Conservation (phyloP, 495 filamentous ascomycete species). For the Penicillium canariense region DNA sequence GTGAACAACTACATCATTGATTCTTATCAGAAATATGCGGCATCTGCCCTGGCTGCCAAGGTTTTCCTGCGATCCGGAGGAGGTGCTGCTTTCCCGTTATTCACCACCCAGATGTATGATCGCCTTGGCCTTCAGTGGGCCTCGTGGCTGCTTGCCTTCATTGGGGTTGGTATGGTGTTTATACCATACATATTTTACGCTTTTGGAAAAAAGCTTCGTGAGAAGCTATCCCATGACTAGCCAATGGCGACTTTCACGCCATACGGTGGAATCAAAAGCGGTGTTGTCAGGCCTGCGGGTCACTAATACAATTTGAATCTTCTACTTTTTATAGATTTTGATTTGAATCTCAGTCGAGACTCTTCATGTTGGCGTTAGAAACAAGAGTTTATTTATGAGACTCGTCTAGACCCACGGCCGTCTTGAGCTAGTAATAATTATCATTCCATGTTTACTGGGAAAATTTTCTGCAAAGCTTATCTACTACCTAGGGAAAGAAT, state of each 20-base stretch:
- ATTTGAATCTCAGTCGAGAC: no score
- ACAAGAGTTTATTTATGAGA: no score
- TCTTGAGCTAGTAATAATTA: no score
- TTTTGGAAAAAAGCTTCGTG: constrained; percentile 26
- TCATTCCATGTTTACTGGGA: no score
- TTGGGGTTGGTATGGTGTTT: constrained; percentile 49
- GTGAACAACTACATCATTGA: constrained; percentile 73
- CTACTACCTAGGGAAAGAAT: no score
- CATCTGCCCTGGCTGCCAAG: constrained; percentile 35
- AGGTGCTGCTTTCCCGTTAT: constrained; percentile 47
- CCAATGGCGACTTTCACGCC: no score
- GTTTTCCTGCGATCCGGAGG: constrained; percentile 33
- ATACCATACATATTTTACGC: constrained; percentile 44
- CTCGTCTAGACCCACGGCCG: no score
- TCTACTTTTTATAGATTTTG: no score
- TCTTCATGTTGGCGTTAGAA: no score
- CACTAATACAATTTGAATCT: no score
- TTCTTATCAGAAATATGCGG: constrained; percentile 50
- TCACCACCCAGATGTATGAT: constrained; percentile 51
- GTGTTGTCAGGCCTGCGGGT: neutral
- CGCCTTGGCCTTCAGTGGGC: constrained; percentile 56
- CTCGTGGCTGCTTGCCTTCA: constrained; percentile 52
- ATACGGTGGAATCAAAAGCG: no score
- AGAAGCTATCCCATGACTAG: constrained; percentile 18
- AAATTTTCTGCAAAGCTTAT: no score